Conservation (phyloP, 352 stramenopile genomes). For the Pythium diclinum region DNA sequence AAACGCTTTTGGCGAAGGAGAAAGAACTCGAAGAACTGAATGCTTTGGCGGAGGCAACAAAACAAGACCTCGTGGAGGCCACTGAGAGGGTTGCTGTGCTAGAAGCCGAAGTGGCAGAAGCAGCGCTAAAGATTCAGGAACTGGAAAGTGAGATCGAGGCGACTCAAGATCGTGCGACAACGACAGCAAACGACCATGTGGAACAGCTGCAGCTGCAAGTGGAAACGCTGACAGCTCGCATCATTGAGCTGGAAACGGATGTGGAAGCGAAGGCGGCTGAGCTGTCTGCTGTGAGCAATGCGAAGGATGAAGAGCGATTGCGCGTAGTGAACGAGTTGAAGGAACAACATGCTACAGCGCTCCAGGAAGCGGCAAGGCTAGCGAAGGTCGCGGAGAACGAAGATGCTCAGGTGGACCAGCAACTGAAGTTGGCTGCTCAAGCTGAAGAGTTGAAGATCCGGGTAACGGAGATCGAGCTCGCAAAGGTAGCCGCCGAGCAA, state of each 20-base stretch:
- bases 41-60: constrained; percentile 9
- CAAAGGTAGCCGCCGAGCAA: constrained; percentile 10
- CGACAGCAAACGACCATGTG: background rate
- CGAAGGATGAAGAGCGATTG: background rate
- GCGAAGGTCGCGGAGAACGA: constrained; percentile 18
- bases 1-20: constrained; percentile 14
- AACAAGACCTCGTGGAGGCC: background rate
- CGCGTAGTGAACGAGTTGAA: background rate
- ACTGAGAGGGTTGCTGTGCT: background rate
- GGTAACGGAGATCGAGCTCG: constrained; percentile 10
- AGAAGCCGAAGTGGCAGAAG: constrained; percentile 1
- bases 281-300: background rate
- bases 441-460: background rate
- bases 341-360: background rate
- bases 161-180: too few relatives aligned
- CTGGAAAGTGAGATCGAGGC: background rate
- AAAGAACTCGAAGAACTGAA: constrained; percentile 27
- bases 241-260: background rate
- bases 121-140: background rate
- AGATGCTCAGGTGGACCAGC: constrained; percentile 29
- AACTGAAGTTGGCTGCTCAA: background rate
- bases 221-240: background rate
- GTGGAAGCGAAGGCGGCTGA: background rate
- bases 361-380: background rate
- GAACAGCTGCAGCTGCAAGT: background rate